Evolutionary conservation across 495 filamentous ascomycete species (phyloP).

Genomic region (Neurospora sp.): DNA sequence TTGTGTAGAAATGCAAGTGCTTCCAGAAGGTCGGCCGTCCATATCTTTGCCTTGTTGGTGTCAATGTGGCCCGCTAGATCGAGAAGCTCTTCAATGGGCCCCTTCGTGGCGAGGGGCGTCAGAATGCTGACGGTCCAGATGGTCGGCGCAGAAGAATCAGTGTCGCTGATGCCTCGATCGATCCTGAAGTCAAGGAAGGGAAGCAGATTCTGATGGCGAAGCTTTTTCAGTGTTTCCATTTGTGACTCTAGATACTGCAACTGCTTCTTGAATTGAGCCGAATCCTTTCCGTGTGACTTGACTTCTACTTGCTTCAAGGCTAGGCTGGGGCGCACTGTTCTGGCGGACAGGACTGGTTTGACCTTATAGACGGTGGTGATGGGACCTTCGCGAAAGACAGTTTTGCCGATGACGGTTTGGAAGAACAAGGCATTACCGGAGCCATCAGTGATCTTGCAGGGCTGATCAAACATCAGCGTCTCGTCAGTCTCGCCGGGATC

Average conservation of each 20-base stretch:
- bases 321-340: constrained; percentile 45
- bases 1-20: constrained; percentile 78
- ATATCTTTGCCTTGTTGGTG: constrained; percentile 62
- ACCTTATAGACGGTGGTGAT: constrained; percentile 56
- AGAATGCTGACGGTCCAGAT: constrained; percentile 74
- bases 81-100: constrained; percentile 71
- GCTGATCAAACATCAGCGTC: constrained; percentile 57
- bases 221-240: constrained; percentile 59
- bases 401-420: constrained; percentile 53
- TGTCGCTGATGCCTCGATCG: constrained; percentile 32
- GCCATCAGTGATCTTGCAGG: constrained; percentile 48
- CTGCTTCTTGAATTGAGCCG: constrained; percentile 51
- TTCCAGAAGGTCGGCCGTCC: constrained; percentile 85
- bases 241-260: constrained; percentile 56
- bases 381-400: constrained; percentile 44
- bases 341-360: constrained; percentile 47
- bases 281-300: constrained; percentile 43
- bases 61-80: constrained; percentile 65
- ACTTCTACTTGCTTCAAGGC: constrained; percentile 61
- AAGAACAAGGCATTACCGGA: constrained; percentile 48
- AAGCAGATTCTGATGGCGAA: constrained; percentile 68
- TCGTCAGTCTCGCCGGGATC: constrained; percentile 18
- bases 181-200: constrained; percentile 77
- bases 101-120: constrained; percentile 68
- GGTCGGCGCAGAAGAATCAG: constrained; percentile 23